Evolutionary conservation across 202 grass and related monocot species (phyloP).

Genomic region (Hordeum pubiflorum): DNA sequence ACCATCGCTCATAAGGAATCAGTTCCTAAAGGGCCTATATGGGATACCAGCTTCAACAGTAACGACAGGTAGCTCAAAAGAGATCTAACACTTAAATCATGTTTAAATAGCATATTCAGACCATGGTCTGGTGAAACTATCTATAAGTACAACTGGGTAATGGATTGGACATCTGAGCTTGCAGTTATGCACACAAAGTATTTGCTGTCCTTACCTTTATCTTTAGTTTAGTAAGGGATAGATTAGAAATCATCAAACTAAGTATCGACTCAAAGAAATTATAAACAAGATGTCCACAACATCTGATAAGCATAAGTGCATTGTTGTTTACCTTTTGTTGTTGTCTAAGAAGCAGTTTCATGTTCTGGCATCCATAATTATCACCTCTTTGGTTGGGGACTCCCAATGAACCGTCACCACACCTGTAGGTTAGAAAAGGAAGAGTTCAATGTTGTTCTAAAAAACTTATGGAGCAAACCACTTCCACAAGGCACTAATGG

Average conservation of each 20-base stretch:
- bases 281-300: slow-evolving; percentile 16
- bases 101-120: background rate
- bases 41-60: background rate
- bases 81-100: slow-evolving; percentile 9
- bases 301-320: slow-evolving; percentile 21
- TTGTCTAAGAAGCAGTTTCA: slow-evolving; percentile 96
- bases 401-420: slow-evolving; percentile 88
- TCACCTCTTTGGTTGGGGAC: slow-evolving; percentile 88
- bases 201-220: slow-evolving; percentile 23
- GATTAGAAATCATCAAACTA: slow-evolving; percentile 59
- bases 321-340: slow-evolving; percentile 76
- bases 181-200: slow-evolving; percentile 46
- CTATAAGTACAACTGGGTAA: background rate
- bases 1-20: background rate
- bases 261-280: slow-evolving; percentile 3
- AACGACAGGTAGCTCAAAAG: slow-evolving; percentile 36
- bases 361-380: slow-evolving; percentile 96
- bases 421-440: slow-evolving; percentile 52
- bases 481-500: background rate
- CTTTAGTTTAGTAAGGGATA: background rate
- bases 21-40: background rate
- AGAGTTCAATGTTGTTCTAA: slow-evolving; percentile 9
- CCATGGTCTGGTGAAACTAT: slow-evolving; percentile 11
- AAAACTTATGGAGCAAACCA: slow-evolving; percentile 11
- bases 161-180: slow-evolving; percentile 18